Evolutionary conservation across 441 rosid species (phyloP), one percentile per base, ranked within the genome.

Genomic region (Sinapis alba): DNA sequence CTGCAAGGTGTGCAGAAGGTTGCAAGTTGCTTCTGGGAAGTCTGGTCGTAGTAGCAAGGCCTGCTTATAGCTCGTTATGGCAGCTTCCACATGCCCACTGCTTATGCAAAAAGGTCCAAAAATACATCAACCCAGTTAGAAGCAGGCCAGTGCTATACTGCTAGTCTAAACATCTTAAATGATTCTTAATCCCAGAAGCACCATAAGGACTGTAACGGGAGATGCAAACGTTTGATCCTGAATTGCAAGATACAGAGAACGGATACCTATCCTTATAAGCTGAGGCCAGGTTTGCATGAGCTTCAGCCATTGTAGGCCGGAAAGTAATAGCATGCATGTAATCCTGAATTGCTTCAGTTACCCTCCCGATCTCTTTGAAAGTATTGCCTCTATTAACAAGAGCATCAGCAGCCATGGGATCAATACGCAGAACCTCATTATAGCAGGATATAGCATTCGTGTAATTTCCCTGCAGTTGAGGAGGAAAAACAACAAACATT

Each of bases 11-110:
- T 96, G 99, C 60, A 93, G 83, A 78, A 96, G 98, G 79, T 96
- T 96, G 83, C 98, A 96, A 10, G 98, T 96, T 47, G 98, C 99
- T 84, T 96, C 99, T 61, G 99, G 99, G 65, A 96, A 96, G 75
- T 96, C 98, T 9, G 97, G 84, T 54, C 99, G 90, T 62, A 93
- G 84, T 45, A 72, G 64, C 79, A 96, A 79, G 56, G 99, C 99
- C 83, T 96, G 97, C 76, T 86, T 88, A 79, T 96, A 96, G 85
- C 98, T 96, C 71, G 93, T 90, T 65, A 94, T 83, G 68, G 99
- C 98, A 78, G 96, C 92, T 81, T 96, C 98, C 77, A 90, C 96
- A 82, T 38, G 96, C 38, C 96, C 98, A 73, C 99, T 96, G 86
- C 65, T 78, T 32, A 81, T 19, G 70, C 69, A 73, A 54, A 18